Base-by-base conservation (phyloP, 352 stramenopile species). In the Plasmopara halstedii region DNA sequence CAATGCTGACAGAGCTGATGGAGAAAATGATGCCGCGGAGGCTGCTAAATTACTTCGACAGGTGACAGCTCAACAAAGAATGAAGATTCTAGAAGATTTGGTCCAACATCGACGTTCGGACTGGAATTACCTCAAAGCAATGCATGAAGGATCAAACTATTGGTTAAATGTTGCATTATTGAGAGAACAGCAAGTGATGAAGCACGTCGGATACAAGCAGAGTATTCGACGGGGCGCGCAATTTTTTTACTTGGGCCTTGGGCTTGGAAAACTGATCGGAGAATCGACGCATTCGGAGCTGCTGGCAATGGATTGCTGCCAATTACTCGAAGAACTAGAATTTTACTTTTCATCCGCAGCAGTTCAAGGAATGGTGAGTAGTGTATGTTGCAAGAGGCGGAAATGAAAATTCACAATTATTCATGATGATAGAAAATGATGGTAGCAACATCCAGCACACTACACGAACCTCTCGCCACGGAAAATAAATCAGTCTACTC, bases 291-390 rank as follows among this genome's bases (percentile, higher is more conserved):
- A 84, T 42, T 46, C 75, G 7, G 58, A 88, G 52, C 58, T 75
- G 11, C 50, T 92, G 21, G 74, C 73, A 0, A 73, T 85, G 44
- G 73, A 88, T 37, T 78, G 71, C 36, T 88, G 77, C 17, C 77
- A 92, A 42, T 56, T 92, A n/a, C 62, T 92, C 18, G 81, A 92
- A 43, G 81, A 92, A 40, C 66, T 92, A 21, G 81, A 92, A 49
- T 92, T 88, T 47, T 86, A 83, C 52, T 89, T 92, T 22, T 72
- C 78, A 10, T 86, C 77, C 5, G 57, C 67, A 10, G 81, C 75
- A 2, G 66, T 86, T 21, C 81, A 92, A 62, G 73, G 76, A 51
- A 89, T 92, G 81, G 75, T 87, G 33, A 7, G 31, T 35, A 6
- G 13, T 35, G 14, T 4, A 15, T 17, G 4, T 35, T 18, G n/a